Evolutionary conservation across 495 filamentous ascomycete species (phyloP), one percentile per base, ranked within the genome.

Genomic region (Aspergillus diversus): DNA sequence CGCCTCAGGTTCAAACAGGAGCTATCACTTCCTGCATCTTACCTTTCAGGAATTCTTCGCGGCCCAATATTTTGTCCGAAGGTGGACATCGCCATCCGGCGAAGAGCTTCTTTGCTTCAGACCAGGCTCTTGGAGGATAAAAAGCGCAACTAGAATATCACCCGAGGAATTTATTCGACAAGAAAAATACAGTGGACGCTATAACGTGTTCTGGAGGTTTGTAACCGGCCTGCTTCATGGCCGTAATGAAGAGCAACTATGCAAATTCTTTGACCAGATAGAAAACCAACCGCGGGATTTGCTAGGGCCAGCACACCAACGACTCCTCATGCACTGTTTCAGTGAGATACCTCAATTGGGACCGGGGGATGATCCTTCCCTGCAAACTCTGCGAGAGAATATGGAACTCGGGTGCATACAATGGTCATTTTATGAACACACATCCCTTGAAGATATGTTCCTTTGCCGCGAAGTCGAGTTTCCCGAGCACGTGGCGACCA

Each of bases 161-260:
- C 53, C 60, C 51, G 57, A 46, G 47, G 55, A 63, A 16, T 79
- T 77, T 67, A 66, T 80, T 57, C 63, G 57, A 47, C 33, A 66
- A 50, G 37, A 77, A 49, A 81, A 81, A 70, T 81, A 80, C 62
- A 70, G 53, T 39, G 48, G 51, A 31, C 74, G 71, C 51, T 80
- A 76, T 68, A 72, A 77, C 68, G 65, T 80, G 31, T 64, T 79
- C 27, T 81, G 77, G 77, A 73, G 77, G 34, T 81, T 81, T 69
- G 77, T 78, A 49, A 62, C 74, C 15, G 79, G 79, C 39, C 67
- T 80, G 33, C 69, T 81, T 16, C 1, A 1, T 5, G 16, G 4
- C 61, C 42, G 69, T 16, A 57, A 61, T 48, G 54, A 50, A 27
- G 47, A 55, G 13, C 13, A 43, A 51, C 27, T 64, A 57, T 58